Base-by-base conservation (phyloP, 2,329 filamentous ascomycete genomes). In the Mollisia scopiformis region DNA sequence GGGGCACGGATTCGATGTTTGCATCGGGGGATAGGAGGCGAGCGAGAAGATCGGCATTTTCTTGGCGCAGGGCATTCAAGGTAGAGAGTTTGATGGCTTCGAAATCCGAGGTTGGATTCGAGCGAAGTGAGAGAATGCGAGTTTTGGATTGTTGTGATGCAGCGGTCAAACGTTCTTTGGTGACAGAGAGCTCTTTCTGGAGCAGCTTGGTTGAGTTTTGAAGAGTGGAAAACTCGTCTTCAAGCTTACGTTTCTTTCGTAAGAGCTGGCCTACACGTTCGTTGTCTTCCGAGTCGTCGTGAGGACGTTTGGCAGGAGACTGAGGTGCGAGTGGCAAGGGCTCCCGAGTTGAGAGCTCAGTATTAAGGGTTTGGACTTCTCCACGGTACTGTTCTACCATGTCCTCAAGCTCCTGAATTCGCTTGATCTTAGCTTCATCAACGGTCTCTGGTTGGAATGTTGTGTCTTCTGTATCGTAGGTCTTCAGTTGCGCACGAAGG, bases 51-150 rank as follows among this genome's bases (percentile, higher is more conserved):
- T 94, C 91, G 7, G 84, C 82, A 75, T 99, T 99, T 73, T 98
- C 95, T 62, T 88, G 85, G 67, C 89, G 86, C 10, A 99, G 84
- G 0, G 89, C 88, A 10, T 83, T 83, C 14, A 99, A 84, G 0
- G 92, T 96, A 10, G 87, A 83, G 55, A 89, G 82, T 77, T 98
- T 97, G 74, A 97, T 86, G 2, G 90, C 89, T 77, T 97, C 92
- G 62, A 86, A 86, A 70, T 95, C 87, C 0, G 93, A 87, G 0
- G 95, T 98, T 0, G 95, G 95, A 74, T 99, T 99, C n/a, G 90
- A 88, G 60, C 92, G 90, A 14, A 98, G 81, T 57, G 95, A 89
- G 27, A 99, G 84, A 51, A 98, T 83, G 35, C 95, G 91, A 3
- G 89, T 96, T 65, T 90, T 88, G 30, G 87, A 89, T 19, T 88